Evolutionary conservation across 2,329 filamentous ascomycete species (phyloP).

Genomic region (Salinomyces thailandicus): DNA sequence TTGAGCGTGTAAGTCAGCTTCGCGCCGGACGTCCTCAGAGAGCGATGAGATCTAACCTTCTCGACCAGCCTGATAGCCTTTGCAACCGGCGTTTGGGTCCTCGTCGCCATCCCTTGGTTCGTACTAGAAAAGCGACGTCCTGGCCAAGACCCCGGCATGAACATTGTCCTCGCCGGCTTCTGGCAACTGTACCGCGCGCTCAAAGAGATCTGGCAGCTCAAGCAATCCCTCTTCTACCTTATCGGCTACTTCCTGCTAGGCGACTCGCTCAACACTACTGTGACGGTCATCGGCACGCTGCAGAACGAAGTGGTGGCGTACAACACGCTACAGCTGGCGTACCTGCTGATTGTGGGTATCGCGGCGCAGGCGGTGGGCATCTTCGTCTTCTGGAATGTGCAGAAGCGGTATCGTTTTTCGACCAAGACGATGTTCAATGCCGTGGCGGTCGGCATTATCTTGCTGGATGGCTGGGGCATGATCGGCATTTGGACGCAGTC

Average conservation of each 20-base stretch:
- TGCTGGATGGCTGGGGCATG: slow-evolving; percentile 52
- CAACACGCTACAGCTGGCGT: slow-evolving; percentile 54
- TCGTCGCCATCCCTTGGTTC: slow-evolving; percentile 58
- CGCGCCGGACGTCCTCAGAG: no score
- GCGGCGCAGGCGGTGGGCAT: slow-evolving; percentile 54
- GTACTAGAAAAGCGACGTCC: slow-evolving; percentile 53
- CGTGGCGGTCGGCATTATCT: slow-evolving; percentile 50
- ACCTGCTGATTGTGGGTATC: slow-evolving; percentile 57
- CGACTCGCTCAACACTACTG: slow-evolving; percentile 60
- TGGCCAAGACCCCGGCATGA: slow-evolving; percentile 43
- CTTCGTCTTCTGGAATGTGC: slow-evolving; percentile 47
- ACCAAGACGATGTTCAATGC: slow-evolving; percentile 61
- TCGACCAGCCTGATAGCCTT: slow-evolving; percentile 47
- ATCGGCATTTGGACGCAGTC: slow-evolving; percentile 46
- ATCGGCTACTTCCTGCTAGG: slow-evolving; percentile 57
- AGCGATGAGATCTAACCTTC: no score
- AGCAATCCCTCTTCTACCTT: slow-evolving; percentile 56
- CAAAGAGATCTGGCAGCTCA: slow-evolving; percentile 52
- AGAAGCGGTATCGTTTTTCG: slow-evolving; percentile 47
- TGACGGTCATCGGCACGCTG: slow-evolving; percentile 55
- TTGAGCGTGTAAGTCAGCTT: slow-evolving; percentile 39
- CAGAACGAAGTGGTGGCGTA: slow-evolving; percentile 57
- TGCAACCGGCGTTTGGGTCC: slow-evolving; percentile 52
- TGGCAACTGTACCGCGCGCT: slow-evolving; percentile 52
- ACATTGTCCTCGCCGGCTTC: slow-evolving; percentile 48